phyloP scores from a whole-genome alignment of 345 rosid genomes.

The Heritiera fomes region DNA sequence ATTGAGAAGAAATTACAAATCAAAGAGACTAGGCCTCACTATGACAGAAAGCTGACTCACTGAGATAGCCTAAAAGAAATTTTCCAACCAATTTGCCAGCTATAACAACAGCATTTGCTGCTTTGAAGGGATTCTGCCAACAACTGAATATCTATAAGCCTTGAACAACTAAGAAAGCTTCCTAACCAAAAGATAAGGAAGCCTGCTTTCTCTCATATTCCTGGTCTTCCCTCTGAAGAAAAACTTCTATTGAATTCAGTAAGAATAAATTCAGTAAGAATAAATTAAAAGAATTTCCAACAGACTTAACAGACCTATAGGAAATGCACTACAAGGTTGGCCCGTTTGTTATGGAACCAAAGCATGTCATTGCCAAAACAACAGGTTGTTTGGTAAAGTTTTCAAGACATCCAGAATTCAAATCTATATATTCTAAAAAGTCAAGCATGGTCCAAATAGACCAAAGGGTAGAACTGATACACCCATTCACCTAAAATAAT shows the following conservation, averaged over 20 bases:
- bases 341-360: background rate
- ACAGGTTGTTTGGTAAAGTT: background rate
- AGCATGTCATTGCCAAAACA: background rate
- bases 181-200: background rate
- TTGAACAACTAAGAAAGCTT: background rate
- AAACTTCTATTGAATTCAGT: background rate
- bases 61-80: conserved; percentile 1
- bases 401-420: background rate
- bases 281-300: background rate
- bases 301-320: background rate
- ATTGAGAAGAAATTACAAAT: background rate
- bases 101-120: no score
- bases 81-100: background rate
- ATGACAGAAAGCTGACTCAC: background rate
- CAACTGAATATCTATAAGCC: background rate
- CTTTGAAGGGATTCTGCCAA: background rate
- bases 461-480: background rate
- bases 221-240: background rate
- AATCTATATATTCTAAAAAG: background rate
- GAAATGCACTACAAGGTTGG: background rate
- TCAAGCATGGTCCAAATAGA: background rate
- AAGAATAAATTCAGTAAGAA: background rate
- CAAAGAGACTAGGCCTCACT: background rate
- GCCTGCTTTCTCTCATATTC: background rate
- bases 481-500: conserved; percentile 5